These are phyloP conservation scores for Suillus hirtellus DNA, from an alignment of 768 basidiomycete genomes.

Conservation along the genomic window DNA sequence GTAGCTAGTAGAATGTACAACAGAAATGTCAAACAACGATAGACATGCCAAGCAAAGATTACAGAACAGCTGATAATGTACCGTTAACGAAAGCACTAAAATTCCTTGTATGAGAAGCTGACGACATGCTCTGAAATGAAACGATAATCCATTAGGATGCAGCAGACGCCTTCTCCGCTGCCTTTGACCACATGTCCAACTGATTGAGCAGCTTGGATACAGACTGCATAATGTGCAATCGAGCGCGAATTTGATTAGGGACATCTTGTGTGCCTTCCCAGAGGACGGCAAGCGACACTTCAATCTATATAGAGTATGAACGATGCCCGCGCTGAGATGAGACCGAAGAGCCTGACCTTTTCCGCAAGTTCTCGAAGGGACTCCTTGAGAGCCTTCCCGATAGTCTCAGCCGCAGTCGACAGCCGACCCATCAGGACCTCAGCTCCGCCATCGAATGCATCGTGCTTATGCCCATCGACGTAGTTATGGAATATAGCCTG, in stretches of 20 bases:
- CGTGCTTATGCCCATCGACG: conserved; percentile 43
- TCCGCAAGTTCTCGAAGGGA: conserved; percentile 52
- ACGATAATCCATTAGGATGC: conserved; percentile 1
- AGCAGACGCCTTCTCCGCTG: conserved; percentile 30
- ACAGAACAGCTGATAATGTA: conserved; percentile 1
- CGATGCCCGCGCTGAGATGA: conserved; percentile 9
- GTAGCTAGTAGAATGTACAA: neutral
- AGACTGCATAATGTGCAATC: conserved; percentile 40
- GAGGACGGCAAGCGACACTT: conserved; percentile 57
- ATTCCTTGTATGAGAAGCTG: neutral
- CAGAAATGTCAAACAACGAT: neutral
- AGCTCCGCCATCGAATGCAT: conserved; percentile 54
- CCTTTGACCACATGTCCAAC: conserved; percentile 44
- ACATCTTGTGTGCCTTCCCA: conserved; percentile 58
- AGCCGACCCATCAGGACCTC: conserved; percentile 51
- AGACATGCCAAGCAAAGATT: neutral
- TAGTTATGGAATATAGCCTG: conserved; percentile 51
- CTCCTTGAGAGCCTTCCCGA: conserved; percentile 49
- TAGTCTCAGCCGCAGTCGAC: conserved; percentile 45
- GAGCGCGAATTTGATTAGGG: conserved; percentile 43
- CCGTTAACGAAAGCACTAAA: neutral
- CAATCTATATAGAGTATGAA: conserved; percentile 34
- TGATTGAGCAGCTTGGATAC: conserved; percentile 44
- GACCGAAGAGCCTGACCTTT: conserved; percentile 42
- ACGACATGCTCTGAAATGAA: neutral